Evolutionary conservation across 345 rosid species (phyloP).

Genomic region (Bruguiera parviflora): DNA sequence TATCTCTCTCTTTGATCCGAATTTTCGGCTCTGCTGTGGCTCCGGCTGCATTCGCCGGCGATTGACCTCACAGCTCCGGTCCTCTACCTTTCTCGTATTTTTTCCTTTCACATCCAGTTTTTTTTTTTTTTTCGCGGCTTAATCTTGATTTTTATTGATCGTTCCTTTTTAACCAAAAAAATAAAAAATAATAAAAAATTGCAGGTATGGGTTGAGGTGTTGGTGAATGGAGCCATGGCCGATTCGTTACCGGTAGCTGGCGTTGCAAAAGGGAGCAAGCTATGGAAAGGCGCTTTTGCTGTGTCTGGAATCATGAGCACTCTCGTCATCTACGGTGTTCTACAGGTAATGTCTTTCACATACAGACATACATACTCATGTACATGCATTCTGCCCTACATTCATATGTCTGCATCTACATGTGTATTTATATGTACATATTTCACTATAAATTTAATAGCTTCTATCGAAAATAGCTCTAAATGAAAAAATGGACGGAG

Average conservation of each 20-base stretch:
- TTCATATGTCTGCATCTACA: too few species aligned
- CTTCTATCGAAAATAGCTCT: too few species aligned
- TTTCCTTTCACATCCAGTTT: background rate
- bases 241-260: constrained; percentile 39
- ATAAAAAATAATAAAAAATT: background rate
- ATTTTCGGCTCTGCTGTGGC: background rate
- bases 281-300: constrained; percentile 75
- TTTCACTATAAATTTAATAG: too few species aligned
- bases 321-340: constrained; percentile 86
- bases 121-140: background rate
- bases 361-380: background rate
- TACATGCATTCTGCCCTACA: background rate
- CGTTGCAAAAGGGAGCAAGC: constrained; percentile 44
- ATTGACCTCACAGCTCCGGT: background rate
- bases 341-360: constrained; percentile 47
- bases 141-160: too few species aligned
- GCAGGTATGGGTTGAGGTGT: constrained; percentile 5
- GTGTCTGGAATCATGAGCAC: constrained; percentile 85
- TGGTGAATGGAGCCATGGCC: constrained; percentile 62
- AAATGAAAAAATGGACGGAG: too few species aligned
- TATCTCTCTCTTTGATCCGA: constrained; percentile 1
- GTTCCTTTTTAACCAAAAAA: too few species aligned
- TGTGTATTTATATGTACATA: too few species aligned
- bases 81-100: background rate
- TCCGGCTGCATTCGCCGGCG: background rate